Percentiles rank a stretch among this genome's conserved stretches.
Conservation (phyloP, 768 basidiomycete species). For the Phylloporus scabripes region DNA sequence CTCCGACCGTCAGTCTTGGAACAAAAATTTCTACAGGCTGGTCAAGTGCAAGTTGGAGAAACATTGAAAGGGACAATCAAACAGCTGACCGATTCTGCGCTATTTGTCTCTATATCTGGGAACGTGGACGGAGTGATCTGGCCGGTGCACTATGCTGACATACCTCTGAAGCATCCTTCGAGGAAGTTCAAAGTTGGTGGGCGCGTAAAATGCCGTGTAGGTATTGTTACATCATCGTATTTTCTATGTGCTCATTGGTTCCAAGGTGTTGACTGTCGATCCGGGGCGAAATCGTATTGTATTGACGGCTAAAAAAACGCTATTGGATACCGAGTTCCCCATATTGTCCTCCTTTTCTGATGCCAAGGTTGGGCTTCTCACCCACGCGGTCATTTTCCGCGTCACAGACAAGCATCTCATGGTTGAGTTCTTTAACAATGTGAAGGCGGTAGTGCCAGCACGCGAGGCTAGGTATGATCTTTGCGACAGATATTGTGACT, state of each 20-base stretch:
- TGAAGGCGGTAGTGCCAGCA: constrained; percentile 75
- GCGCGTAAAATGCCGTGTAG: constrained; percentile 78
- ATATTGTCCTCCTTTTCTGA: constrained; percentile 62
- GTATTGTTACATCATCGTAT: constrained; percentile 19
- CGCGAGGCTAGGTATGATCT: constrained; percentile 71
- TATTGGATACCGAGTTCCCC: constrained; percentile 76
- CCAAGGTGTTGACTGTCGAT: constrained; percentile 81
- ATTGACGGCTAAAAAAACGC: constrained; percentile 86
- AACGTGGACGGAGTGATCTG: constrained; percentile 90
- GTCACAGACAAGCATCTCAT: constrained; percentile 74
- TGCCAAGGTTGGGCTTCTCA: constrained; percentile 60
- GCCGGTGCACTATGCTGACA: constrained; percentile 95
- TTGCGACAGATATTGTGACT: neutral
- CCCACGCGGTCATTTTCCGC: constrained; percentile 81
- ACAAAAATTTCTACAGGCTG: constrained; percentile 79
- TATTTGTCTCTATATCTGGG: constrained; percentile 84
- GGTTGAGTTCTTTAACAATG: constrained; percentile 87
- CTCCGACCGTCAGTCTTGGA: constrained; percentile 77
- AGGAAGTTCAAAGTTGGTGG: constrained; percentile 83
- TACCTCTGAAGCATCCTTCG: constrained; percentile 87
- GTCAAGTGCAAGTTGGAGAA: constrained; percentile 81
- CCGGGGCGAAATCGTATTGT: constrained; percentile 72
- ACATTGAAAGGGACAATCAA: constrained; percentile 84
- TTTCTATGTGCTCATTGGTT: neutral
- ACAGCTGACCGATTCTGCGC: constrained; percentile 67